phyloP scores from a whole-genome alignment of 139 green algal genomes.

The Micractinium conductrix region DNA sequence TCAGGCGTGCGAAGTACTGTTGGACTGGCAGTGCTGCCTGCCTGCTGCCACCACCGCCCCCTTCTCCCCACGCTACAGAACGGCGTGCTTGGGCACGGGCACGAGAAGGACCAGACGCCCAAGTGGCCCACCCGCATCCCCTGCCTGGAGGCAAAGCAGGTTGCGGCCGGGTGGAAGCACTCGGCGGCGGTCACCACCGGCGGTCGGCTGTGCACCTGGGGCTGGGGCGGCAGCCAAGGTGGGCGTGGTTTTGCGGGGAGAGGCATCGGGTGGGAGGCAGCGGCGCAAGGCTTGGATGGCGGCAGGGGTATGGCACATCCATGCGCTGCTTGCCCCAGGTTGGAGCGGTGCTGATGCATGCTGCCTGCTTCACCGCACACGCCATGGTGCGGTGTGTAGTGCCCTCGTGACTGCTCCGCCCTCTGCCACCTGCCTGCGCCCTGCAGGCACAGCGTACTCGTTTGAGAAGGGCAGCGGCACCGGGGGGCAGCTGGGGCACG shows the following conservation, averaged over 20 bases:
- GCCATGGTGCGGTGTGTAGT: neutral
- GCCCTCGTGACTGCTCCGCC: neutral
- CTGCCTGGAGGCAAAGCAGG: neutral
- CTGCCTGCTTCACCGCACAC: neutral
- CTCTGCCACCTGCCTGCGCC: neutral
- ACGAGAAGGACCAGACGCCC: conserved; percentile 16
- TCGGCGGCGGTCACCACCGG: conserved; percentile 31
- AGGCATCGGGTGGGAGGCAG: neutral
- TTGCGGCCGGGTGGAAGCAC: conserved; percentile 40
- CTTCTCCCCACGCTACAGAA: neutral
- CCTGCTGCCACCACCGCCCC: no score
- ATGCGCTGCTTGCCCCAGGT: neutral
- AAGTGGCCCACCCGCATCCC: neutral
- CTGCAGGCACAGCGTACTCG: conserved; percentile 35
- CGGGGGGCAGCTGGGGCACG: conserved; percentile 60
- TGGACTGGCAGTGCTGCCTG: no score
- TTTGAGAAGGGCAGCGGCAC: conserved; percentile 36
- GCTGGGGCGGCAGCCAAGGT: conserved; percentile 56
- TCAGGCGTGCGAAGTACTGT: no score
- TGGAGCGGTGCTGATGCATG: no score
- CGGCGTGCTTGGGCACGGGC: conserved; percentile 46
- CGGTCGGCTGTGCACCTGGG: conserved; percentile 50
- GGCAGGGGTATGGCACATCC: neutral
- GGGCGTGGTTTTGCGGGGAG: neutral
- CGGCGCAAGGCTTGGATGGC: neutral